A percentile compares a stretch with the other conserved stretches of the same genome.
Conservation (phyloP, 2,329 filamentous ascomycete genomes). For the Aspergillus sp. region DNA sequence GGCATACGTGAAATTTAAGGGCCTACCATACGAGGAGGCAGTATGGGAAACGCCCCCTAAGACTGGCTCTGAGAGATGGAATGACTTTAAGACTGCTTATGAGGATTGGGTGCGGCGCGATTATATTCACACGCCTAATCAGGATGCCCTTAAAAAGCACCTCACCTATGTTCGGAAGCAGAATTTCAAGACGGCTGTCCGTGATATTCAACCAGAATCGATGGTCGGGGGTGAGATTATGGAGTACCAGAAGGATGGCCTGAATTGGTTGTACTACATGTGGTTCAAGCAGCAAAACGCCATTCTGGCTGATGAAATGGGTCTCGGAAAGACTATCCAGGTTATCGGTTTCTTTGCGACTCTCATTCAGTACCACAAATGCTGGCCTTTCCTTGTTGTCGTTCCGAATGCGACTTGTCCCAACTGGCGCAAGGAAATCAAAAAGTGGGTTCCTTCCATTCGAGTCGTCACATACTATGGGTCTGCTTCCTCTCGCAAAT, state of each 20-base stretch:
- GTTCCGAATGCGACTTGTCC: slow-evolving; percentile 92
- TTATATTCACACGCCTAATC: slow-evolving; percentile 58
- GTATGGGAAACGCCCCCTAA: slow-evolving; percentile 82
- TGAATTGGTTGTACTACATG: slow-evolving; percentile 93
- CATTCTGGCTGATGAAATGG: slow-evolving; percentile 96
- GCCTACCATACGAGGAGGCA: slow-evolving; percentile 79
- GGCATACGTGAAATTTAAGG: slow-evolving; percentile 85
- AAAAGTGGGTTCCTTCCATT: slow-evolving; percentile 80
- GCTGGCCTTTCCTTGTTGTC: slow-evolving; percentile 88
- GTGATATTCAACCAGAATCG: slow-evolving; percentile 64
- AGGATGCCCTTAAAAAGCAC: slow-evolving; percentile 55
- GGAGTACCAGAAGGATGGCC: slow-evolving; percentile 84
- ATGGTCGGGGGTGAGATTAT: slow-evolving; percentile 77
- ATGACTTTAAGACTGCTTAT: slow-evolving; percentile 75
- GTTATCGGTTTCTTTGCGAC: slow-evolving; percentile 75
- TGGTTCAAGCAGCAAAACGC: slow-evolving; percentile 77
- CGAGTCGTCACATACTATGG: slow-evolving; percentile 93
- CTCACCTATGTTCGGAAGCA: slow-evolving; percentile 60
- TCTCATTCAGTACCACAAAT: slow-evolving; percentile 61
- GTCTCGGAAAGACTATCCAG: slow-evolving; percentile 93
- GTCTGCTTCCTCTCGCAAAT: slow-evolving; percentile 62
- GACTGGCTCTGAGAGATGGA: slow-evolving; percentile 56
- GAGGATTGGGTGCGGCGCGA: slow-evolving; percentile 75
- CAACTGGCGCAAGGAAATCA: slow-evolving; percentile 97
- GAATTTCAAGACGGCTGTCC: slow-evolving; percentile 61